A percentile compares a stretch with the other conserved stretches of the same genome.
phyloP scores from a whole-genome alignment of 2,329 filamentous ascomycete genomes.

The Talaromyces sp. region DNA sequence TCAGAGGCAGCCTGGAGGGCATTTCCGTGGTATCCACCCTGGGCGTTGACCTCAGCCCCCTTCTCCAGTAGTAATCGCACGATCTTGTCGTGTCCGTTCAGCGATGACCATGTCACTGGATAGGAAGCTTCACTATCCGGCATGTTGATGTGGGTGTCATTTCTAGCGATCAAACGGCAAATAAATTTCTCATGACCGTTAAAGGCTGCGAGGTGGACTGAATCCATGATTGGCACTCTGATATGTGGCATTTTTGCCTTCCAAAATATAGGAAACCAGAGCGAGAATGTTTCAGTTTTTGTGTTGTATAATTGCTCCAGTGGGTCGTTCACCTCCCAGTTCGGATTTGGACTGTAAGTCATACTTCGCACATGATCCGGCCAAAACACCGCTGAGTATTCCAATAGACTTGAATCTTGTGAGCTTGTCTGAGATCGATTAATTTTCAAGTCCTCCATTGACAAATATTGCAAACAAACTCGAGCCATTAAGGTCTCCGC shows the following conservation, averaged over 20 bases:
- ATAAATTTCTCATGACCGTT: constrained; percentile 2
- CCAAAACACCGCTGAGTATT: neutral
- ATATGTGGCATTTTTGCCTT: neutral
- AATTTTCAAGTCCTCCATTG: neutral
- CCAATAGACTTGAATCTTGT: neutral
- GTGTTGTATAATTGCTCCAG: neutral
- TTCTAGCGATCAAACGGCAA: neutral
- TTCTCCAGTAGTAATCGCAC: neutral
- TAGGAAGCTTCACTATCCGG: neutral
- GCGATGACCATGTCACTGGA: neutral
- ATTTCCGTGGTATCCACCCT: neutral
- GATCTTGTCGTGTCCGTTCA: neutral
- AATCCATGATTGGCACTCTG: neutral
- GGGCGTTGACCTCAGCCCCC: neutral
- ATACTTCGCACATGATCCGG: neutral
- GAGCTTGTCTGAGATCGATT: neutral
- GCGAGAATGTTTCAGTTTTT: neutral
- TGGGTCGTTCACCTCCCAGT: neutral
- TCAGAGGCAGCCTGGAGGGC: neutral
- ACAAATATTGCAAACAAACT: neutral
- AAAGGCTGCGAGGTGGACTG: neutral
- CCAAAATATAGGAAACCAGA: neutral
- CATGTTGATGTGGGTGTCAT: neutral
- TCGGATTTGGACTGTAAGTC: too few relatives aligned
- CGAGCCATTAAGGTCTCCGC: neutral